Evolutionary conservation across 2,329 filamentous ascomycete species (phyloP), one percentile per base, ranked within the genome.

Genomic region (Colletotrichum kahawae): DNA sequence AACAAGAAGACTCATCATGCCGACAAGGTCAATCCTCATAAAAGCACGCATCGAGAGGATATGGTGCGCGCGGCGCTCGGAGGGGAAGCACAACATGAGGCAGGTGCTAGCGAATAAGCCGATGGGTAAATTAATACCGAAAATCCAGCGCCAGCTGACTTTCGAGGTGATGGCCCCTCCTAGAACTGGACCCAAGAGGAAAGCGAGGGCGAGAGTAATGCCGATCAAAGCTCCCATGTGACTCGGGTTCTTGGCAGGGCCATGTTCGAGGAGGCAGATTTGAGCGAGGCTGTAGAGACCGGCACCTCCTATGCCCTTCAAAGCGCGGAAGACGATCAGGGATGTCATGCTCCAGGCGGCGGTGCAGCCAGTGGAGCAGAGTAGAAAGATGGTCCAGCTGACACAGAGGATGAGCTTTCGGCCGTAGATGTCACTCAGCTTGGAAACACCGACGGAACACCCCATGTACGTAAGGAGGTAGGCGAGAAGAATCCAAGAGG

Each of bases 221-320:
- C 90, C 90, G 16, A 92, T 85, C 78, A 91, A 83, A 31, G 88
- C 88, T 3, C 90, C 89, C 56, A 92, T 88, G 18, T 91, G 79
- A 67, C 88, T 87, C 4, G 90, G 89, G 9, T 86, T 87, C 77
- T 89, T 83, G 4, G 84, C 85, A 14, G 89, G 90, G 0, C 90
- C 89, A 66, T 92, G 85, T 76, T 92, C 90, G 33, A 91, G 85
- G 2, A 92, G 84, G 14, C 88, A 87, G 67, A 91, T 89, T 71
- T 92, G 89, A 1, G 89, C 88, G 56, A 92, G 81, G 76, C 90
- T 91, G 80, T 92, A 93, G 29, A 93, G 82, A 0, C 91, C 91
- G 10, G 91, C 91, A 3, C 90, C 91, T 1, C 91, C 91, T 57
- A 92, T 86, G 6, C 91, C 91, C 72, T 92, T 91, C 16, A 92